Base-by-base conservation (phyloP, 176 grass and related monocot genomes). In the Triticum monococcum region DNA sequence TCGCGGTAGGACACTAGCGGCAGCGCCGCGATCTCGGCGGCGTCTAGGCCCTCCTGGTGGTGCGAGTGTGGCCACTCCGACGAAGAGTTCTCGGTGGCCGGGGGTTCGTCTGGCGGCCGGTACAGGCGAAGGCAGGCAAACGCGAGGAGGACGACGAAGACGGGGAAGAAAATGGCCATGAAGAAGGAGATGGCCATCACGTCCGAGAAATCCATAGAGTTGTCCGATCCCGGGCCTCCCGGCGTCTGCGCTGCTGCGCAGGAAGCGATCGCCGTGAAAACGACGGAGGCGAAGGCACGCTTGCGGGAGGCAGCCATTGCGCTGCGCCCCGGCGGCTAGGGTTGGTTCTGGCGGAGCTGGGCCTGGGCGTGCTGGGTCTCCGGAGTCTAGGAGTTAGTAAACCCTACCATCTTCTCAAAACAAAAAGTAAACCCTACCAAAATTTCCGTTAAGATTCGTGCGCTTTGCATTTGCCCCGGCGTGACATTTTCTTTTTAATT, bases 1-100 rank as follows among this genome's bases (percentile, higher is more conserved):
- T 89, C 86, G 1, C 76, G 20, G 68, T 84, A 91, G 60, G 73
- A 80, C 45, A 91, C 89, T 28, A 81, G 62, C 64, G 88, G 90
- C 35, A 88, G 79, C 33, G 80, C 68, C 5, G 78, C 85, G 37
- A 89, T 85, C 69, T 81, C 67, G n/a, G 54, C 88, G 9, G 86
- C 87, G 69, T 84, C 77, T 13, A 95, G 79, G 52, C 66, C 68
- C 59, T 12, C 71, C 57, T n/a, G 79, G 68, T 24, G 22, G 25
- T 11, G 73, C 17, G 46, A 16, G 16, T 2, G 50, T 16, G 50
- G 33, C 72, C 41, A 23, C 32, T 33, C 57, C 24, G 50, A 17
- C 35, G 67, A 28, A 13, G 36, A 20, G n/a, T 50, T 28, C 18
- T 60, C 48, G 20, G 8, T 8, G 2, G 10, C 12, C 7, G 23